Base-by-base conservation (phyloP, 305 asterid species). In the Fraxinus dipetala region DNA sequence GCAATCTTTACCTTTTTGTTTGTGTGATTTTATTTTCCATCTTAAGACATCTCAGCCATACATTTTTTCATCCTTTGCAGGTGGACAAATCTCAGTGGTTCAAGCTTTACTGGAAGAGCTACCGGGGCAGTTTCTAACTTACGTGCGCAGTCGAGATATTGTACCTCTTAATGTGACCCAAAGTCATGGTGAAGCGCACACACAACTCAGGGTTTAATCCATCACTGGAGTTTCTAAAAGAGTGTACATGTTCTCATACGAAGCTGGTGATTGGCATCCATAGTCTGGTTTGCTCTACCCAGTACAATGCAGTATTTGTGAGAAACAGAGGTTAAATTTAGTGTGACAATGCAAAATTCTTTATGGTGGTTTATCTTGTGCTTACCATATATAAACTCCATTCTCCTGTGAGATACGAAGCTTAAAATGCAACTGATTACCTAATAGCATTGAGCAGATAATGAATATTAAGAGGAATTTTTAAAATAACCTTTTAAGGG, bases 81-180 rank as follows among this genome's bases (percentile, higher is more conserved):
- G 86, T 7, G 93, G 97, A 31, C 88, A 90, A 69, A 84, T 86
- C 30, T 90, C 95, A 20, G 93, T 90, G 61, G 96, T 94, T 38
- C 93, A 93, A 78, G 85, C 96, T 43, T 91, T 94, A 28, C 82
- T 94, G n/a, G 97, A 91, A 86, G 97, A 94, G 85, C 79, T 94
- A 85, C 98, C 98, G 0, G 86, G 91, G 26, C 97, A 94, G 82
- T 94, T 93, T 79, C 82, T 94, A 48, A 82, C 82, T 9, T 93
- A 89, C 87, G 88, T 91, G 88, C 94, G 93, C 24, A 76, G 91
- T 80, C 88, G 97, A 85, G 92, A 94, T 74, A 86, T 91, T 63
- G 90, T 85, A 81, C 98, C 98, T 45, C 91, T 85, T 6, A 84
- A 87, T 77, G 82, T 83, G 34, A 45, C 61, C 36, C 85, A 48